These are phyloP conservation scores for Alternaria triticina DNA, from an alignment of 2,329 filamentous ascomycete genomes.

Conservation along the genomic window DNA sequence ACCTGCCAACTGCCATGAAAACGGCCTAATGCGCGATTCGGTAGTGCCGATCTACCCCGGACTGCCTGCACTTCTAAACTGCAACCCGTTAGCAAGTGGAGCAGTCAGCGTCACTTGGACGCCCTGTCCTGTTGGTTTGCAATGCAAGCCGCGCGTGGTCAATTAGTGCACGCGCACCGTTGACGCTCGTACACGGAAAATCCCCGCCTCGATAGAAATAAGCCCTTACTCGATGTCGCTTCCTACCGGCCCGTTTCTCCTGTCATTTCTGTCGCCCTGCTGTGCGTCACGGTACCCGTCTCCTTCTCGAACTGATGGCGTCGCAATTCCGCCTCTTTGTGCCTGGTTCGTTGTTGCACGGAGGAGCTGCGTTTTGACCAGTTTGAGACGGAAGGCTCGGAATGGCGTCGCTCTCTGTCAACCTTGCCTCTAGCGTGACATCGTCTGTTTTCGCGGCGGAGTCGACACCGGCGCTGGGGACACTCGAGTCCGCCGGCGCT, in stretches of 20 bases:
- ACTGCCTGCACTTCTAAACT: constrained; percentile 6
- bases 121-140: neutral
- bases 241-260: neutral
- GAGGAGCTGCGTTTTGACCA: neutral
- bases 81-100: constrained; percentile 16
- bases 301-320: neutral
- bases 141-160: constrained; percentile 1
- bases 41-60: constrained; percentile 23
- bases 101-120: constrained; percentile 14
- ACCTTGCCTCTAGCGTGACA: constrained; percentile 16
- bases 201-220: neutral
- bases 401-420: constrained; percentile 25
- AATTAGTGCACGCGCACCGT: neutral
- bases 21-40: neutral
- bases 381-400: constrained; percentile 2
- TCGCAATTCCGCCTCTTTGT: neutral
- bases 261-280: neutral
- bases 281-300: neutral
- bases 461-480: constrained; percentile 37
- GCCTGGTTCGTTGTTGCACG: neutral
- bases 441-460: constrained; percentile 13
- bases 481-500: constrained; percentile 34
- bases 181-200: constrained; percentile 1
- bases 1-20: neutral
- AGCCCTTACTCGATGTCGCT: neutral